Evolutionary conservation across 768 basidiomycete species (phyloP).

Genomic region (Termitomyces bulborhizus): DNA sequence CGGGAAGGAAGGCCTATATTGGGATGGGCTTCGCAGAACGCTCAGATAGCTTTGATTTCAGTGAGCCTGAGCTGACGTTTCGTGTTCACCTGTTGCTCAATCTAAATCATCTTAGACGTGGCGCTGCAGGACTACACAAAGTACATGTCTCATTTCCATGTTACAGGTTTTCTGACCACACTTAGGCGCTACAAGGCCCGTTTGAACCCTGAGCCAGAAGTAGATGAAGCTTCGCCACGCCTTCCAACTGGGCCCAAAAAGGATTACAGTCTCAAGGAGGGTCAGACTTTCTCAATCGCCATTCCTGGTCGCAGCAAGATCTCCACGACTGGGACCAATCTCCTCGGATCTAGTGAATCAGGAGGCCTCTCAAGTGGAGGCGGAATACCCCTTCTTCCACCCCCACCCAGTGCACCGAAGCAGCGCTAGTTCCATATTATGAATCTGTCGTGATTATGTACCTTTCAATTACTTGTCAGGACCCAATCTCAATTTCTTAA

Average conservation of each 20-base stretch:
- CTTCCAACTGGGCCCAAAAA: conserved; percentile 79
- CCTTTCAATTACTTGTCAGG: background rate
- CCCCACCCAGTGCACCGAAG: conserved; percentile 67
- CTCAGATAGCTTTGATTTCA: conserved; percentile 88
- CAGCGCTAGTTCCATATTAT: conserved; percentile 22
- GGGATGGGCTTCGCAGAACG: conserved; percentile 91
- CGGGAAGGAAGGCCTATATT: conserved; percentile 84
- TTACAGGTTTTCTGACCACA: conserved; percentile 7
- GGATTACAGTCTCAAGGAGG: conserved; percentile 91
- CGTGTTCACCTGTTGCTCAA: conserved; percentile 6
- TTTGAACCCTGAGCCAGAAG: conserved; percentile 42
- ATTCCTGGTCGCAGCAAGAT: conserved; percentile 73
- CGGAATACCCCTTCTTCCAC: conserved; percentile 69
- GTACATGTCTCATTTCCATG: conserved; percentile 26
- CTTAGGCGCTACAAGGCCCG: conserved; percentile 59
- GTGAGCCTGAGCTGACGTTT: conserved; percentile 38
- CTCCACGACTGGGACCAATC: conserved; percentile 23
- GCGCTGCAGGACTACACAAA: conserved; percentile 84
- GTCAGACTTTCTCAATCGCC: conserved; percentile 88
- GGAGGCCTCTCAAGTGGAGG: conserved; percentile 25
- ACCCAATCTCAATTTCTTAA: background rate
- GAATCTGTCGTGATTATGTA: background rate
- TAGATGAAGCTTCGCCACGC: conserved; percentile 54
- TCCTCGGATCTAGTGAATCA: conserved; percentile 30
- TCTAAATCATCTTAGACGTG: conserved; percentile 46